phyloP scores from a whole-genome alignment of 2,329 filamentous ascomycete genomes.

The Penicillium polonicum region DNA sequence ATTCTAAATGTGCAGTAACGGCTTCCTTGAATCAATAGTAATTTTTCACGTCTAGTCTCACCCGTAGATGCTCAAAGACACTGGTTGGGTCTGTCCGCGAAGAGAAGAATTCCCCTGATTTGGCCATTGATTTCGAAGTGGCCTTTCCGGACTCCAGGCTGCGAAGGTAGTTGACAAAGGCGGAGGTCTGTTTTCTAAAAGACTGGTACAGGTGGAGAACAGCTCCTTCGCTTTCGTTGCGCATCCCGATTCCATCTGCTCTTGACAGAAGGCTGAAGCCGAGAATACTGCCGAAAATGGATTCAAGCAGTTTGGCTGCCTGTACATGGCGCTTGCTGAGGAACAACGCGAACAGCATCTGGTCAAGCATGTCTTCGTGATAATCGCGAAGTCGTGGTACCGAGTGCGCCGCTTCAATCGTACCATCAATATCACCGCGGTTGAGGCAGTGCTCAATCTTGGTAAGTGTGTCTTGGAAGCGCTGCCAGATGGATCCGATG shows the following conservation, averaged over 20 bases:
- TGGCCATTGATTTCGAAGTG: constrained; percentile 38
- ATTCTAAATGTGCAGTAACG: background rate
- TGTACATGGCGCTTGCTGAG: constrained; percentile 73
- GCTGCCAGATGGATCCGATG: constrained; percentile 69
- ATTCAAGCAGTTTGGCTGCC: constrained; percentile 70
- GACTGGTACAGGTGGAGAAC: constrained; percentile 57
- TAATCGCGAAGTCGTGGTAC: constrained; percentile 66
- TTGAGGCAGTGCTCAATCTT: constrained; percentile 60
- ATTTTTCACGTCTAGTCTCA: constrained; percentile 68
- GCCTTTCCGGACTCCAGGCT: constrained; percentile 64
- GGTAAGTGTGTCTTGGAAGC: constrained; percentile 66
- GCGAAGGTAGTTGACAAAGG: constrained; percentile 72
- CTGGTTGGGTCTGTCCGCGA: constrained; percentile 50
- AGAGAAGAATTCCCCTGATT: constrained; percentile 26
- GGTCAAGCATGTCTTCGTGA: constrained; percentile 71
- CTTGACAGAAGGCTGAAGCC: constrained; percentile 57
- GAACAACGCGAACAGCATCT: constrained; percentile 71
- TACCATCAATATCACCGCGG: constrained; percentile 45
- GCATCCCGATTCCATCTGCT: constrained; percentile 39
- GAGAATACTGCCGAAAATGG: constrained; percentile 72
- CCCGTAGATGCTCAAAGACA: constrained; percentile 65
- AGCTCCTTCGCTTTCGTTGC: constrained; percentile 41
- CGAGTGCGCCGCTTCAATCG: constrained; percentile 55
- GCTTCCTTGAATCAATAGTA: constrained; percentile 54
- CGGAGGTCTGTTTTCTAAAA: constrained; percentile 69